phyloP scores from a whole-genome alignment of 2,329 filamentous ascomycete genomes.

The Mycocentrospora acerina region DNA sequence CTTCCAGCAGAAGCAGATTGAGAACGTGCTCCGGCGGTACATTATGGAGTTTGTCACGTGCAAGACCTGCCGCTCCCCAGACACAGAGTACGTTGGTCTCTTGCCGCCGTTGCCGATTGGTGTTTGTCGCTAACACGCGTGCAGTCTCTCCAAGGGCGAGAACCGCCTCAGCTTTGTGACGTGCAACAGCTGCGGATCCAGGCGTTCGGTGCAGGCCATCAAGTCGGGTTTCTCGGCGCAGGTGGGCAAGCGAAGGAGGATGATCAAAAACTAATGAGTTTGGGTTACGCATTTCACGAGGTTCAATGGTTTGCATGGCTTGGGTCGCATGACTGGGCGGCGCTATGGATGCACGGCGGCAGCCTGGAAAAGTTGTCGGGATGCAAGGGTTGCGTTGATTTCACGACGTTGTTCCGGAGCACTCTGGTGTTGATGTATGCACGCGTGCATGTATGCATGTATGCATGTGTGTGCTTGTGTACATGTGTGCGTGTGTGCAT shows the following conservation, averaged over 20 bases:
- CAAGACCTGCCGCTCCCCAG: constrained; percentile 74
- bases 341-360: constrained; percentile 17
- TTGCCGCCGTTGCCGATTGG: not conserved
- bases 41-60: constrained; percentile 98
- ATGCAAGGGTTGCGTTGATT: not conserved
- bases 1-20: constrained; percentile 99
- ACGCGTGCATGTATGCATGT: no score
- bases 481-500: no score
- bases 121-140: constrained; percentile 66
- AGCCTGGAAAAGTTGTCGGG: not conserved
- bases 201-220: constrained; percentile 93
- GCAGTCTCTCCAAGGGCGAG: constrained; percentile 96
- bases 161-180: constrained; percentile 99
- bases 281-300: constrained; percentile 21
- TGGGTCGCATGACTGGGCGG: constrained; percentile 18
- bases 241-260: constrained; percentile 97
- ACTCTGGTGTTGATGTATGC: no score
- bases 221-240: constrained; percentile 99
- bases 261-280: constrained; percentile 66
- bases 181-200: constrained; percentile 69
- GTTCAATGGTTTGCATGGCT: constrained; percentile 25
- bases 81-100: constrained; percentile 23
- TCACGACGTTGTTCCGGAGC: not conserved
- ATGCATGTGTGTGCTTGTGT: no score
- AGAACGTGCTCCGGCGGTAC: constrained; percentile 94